phyloP scores from a whole-genome alignment of 164 flowering plant genomes.

The Tetracentron sinense region DNA sequence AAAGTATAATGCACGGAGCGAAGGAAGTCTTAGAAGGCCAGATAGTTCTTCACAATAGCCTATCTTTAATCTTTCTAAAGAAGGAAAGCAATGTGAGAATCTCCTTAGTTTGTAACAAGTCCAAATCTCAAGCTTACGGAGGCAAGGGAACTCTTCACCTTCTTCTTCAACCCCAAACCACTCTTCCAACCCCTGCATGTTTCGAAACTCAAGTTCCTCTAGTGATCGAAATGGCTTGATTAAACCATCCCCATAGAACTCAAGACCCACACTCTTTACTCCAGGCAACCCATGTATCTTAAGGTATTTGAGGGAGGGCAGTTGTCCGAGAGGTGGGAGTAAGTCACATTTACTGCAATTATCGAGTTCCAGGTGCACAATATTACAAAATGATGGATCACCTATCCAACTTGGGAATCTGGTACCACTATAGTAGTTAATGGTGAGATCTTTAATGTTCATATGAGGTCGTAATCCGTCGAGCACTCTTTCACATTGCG shows the following conservation, averaged over 20 bases:
- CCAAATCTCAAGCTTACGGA: conserved; percentile 7
- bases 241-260: conserved; percentile 1
- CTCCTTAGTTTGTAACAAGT: conserved; percentile 9
- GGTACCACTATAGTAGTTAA: conserved; percentile 13
- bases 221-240: conserved; percentile 10
- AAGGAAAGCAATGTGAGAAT: conserved; percentile 7
- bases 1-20: not conserved
- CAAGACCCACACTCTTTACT: not conserved
- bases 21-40: not conserved
- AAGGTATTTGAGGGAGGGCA: conserved; percentile 24
- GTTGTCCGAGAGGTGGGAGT: conserved; percentile 29
- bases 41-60: not conserved
- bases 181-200: not conserved
- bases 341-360: conserved; percentile 12
- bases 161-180: conserved; percentile 2
- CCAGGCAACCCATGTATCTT: conserved; percentile 9
- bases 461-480: conserved; percentile 23
- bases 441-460: conserved; percentile 4
- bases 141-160: conserved; percentile 2
- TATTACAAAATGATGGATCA: conserved; percentile 6
- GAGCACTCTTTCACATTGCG: too few relatives aligned
- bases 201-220: conserved; percentile 4
- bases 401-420: conserved; percentile 22
- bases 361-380: not conserved
- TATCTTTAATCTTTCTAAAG: not conserved